Percentiles rank a stretch among this genome's conserved stretches.
Evolutionary conservation across 306 rosid genomes (phyloP).

Genomic region (Sicyos edulis): DNA sequence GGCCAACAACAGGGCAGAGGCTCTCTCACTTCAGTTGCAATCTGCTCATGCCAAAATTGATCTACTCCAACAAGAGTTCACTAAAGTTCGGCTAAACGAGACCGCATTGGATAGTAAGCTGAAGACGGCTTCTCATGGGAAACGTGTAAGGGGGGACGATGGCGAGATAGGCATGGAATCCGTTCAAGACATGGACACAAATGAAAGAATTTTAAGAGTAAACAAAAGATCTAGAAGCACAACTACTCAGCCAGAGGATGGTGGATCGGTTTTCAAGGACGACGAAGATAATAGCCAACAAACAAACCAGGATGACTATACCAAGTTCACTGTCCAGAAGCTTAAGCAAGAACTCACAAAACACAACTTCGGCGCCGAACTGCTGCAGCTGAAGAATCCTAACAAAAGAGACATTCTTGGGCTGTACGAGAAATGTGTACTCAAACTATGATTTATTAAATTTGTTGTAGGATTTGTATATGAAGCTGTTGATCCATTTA

Average conservation of each 20-base stretch:
- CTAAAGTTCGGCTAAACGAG: slow-evolving; percentile 73
- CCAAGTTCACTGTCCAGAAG: slow-evolving; percentile 66
- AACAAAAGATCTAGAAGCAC: slow-evolving; percentile 66
- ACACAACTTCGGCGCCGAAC: slow-evolving; percentile 70
- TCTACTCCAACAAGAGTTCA: slow-evolving; percentile 73
- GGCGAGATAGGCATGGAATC: slow-evolving; percentile 56
- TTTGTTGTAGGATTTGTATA: slow-evolving; percentile 23
- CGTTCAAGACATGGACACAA: slow-evolving; percentile 52
- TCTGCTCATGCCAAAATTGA: slow-evolving; percentile 86
- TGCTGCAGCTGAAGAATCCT: slow-evolving; percentile 75
- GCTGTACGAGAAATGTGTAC: slow-evolving; percentile 71
- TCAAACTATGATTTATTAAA: slow-evolving; percentile 39
- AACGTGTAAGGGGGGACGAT: slow-evolving; percentile 64
- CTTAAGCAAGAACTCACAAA: slow-evolving; percentile 93
- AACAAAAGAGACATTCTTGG: slow-evolving; percentile 67
- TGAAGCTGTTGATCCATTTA: slow-evolving; percentile 16
- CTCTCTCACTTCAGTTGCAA: slow-evolving; percentile 79
- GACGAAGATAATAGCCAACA: slow-evolving; percentile 71
- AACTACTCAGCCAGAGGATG: slow-evolving; percentile 62
- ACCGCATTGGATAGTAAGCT: slow-evolving; percentile 66
- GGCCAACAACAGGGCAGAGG: slow-evolving; percentile 84
- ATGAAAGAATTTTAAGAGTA: slow-evolving; percentile 48
- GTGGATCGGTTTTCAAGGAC: slow-evolving; percentile 70
- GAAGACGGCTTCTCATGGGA: slow-evolving; percentile 62
- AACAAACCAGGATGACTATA: slow-evolving; percentile 59